Evolutionary conservation across 2,329 filamentous ascomycete species (phyloP), one percentile per base, ranked within the genome.

Genomic region (Cyclaneusma minus): DNA sequence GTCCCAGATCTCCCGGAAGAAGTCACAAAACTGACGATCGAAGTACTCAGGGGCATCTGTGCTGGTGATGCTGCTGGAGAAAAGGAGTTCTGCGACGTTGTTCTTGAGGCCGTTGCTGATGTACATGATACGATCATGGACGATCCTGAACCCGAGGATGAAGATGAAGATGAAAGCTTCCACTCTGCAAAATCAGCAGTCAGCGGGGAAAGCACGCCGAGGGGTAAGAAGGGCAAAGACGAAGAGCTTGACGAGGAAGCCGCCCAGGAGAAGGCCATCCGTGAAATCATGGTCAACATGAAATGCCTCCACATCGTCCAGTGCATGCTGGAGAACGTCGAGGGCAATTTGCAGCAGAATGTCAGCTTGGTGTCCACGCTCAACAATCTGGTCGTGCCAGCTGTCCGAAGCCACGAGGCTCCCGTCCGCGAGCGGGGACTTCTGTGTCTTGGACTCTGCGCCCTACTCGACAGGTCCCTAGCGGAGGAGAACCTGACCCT

Each of bases 301-400:
- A 95, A 95, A 55, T 95, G 89, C 50, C 64, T 98, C 34, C 81
- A 94, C 47, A 94, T 98, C 39, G 85, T 91, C 14, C 83, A 94
- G 51, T 95, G 84, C 60, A 93, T 95, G 80, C 65, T 98, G 27
- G 75, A 91, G 46, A 93, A 95, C 44, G 82, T 98, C 7, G 67
- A 80, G 28, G 82, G 83, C 33, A 80, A 80, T 43, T 60, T 95
- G 19, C 84, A 94, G 51, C 69, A 85, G 39, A 93, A 93, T 47
- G 74, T 79, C 30, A 78, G 92, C 44, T 57, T 95, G n/a, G 82
- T 92, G 4, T 81, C 81, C n/a, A 94, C 95, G 79, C 63, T 98
- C 25, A 95, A 98, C 58, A 95, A 89, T 38, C 66, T 98, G 6
- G 82, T 98, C 22, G 84, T 98, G 3, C 89, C 89, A 5, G 89